Percentiles rank a stretch among this genome's conserved stretches.
These are phyloP conservation scores for Hysterium pulicare DNA, from an alignment of 2,329 filamentous ascomycete genomes.

Conservation along the genomic window DNA sequence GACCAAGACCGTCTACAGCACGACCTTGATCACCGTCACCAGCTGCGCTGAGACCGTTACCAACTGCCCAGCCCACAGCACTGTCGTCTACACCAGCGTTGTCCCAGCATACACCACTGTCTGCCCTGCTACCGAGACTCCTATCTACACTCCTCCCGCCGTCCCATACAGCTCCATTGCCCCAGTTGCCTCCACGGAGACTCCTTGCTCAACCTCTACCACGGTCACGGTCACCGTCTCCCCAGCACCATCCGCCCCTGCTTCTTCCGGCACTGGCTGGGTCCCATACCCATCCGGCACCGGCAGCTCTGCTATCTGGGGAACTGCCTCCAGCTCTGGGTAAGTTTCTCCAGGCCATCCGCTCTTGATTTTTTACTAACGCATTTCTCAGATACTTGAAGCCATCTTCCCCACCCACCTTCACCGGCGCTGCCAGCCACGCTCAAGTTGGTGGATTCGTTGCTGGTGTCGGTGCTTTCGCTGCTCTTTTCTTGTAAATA, in stretches of 20 bases:
- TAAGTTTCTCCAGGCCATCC: slow-evolving; percentile 16
- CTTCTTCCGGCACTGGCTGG: slow-evolving; percentile 13
- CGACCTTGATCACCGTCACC: slow-evolving; percentile 31
- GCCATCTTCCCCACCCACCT: slow-evolving; percentile 30
- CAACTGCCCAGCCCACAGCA: slow-evolving; percentile 29
- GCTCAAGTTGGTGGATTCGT: slow-evolving; percentile 37
- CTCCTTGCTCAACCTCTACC: slow-evolving; percentile 1
- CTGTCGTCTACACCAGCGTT: slow-evolving; percentile 28
- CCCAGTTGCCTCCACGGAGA: background rate
- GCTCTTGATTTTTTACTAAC: slow-evolving; percentile 9
- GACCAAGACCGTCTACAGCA: slow-evolving; percentile 28
- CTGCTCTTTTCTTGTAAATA: slow-evolving; percentile 43
- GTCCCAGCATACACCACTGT: slow-evolving; percentile 37
- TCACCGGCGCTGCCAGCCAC: slow-evolving; percentile 37
- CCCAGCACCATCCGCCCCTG: slow-evolving; percentile 10
- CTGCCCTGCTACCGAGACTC: slow-evolving; percentile 31
- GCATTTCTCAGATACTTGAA: slow-evolving; percentile 18
- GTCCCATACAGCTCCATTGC: background rate
- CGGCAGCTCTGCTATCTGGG: slow-evolving; percentile 11
- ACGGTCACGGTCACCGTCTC: slow-evolving; percentile 10
- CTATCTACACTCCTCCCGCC: background rate
- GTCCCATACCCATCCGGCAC: slow-evolving; percentile 17
- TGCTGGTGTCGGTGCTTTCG: slow-evolving; percentile 41
- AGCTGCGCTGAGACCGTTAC: slow-evolving; percentile 30
- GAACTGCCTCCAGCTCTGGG: slow-evolving; percentile 31